Conservation (phyloP, 192 early-diverging fungal genomes). For the Coemansia sp. region DNA sequence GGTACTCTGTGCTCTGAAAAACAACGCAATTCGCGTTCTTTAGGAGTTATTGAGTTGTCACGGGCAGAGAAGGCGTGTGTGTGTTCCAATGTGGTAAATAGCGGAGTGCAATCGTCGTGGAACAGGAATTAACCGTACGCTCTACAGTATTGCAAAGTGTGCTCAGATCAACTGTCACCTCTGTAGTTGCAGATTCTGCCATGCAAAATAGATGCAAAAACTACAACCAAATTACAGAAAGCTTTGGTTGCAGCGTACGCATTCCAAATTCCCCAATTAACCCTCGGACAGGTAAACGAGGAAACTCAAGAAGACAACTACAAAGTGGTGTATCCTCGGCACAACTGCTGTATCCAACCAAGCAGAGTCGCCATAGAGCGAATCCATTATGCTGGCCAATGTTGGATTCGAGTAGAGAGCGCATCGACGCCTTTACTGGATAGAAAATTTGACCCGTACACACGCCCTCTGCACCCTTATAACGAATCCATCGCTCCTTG, state of each 20-base stretch:
- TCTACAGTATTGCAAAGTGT: too few species aligned
- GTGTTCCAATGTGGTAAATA: too few species aligned
- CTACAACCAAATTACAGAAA: neutral
- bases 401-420: neutral
- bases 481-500: neutral
- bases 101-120: too few species aligned
- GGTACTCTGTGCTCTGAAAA: too few species aligned
- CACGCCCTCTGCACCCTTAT: neutral
- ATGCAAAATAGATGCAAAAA: neutral
- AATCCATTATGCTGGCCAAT: neutral
- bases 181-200: neutral
- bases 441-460: neutral
- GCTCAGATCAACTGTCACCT: too few species aligned
- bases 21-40: too few species aligned
- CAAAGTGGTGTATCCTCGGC: too few species aligned
- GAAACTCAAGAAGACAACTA: too few species aligned
- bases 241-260: neutral
- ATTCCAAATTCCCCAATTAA: neutral
- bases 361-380: neutral
- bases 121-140: too few species aligned
- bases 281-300: neutral
- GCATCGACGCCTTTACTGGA: neutral
- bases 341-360: neutral
- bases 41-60: too few species aligned
- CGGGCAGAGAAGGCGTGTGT: too few species aligned